Conservation (phyloP, 352 stramenopile genomes). For the Aphanomyces euteiches region DNA sequence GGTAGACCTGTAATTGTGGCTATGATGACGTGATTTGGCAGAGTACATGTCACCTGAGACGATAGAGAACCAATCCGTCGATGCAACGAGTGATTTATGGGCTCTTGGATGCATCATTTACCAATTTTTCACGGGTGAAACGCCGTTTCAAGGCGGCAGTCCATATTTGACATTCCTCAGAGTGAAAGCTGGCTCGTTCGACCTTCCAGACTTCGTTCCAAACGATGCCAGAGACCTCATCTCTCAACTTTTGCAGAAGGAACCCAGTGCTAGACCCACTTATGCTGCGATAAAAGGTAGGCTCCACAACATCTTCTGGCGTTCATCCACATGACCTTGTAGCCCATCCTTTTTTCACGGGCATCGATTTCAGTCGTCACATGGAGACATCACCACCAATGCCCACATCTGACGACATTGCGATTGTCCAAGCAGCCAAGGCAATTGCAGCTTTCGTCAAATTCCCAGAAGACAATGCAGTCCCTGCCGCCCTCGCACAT, state of each 20-base stretch:
- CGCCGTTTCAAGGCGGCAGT: slow-evolving; percentile 70
- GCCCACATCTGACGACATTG: slow-evolving; percentile 7
- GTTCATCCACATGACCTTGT: background rate
- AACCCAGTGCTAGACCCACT: slow-evolving; percentile 41
- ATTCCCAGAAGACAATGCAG: background rate
- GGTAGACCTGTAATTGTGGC: slow-evolving; percentile 19
- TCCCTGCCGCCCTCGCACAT: slow-evolving; percentile 6
- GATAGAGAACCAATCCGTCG: slow-evolving; percentile 74
- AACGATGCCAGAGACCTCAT: slow-evolving; percentile 62
- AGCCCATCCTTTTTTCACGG: slow-evolving; percentile 74
- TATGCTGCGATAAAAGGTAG: slow-evolving; percentile 56
- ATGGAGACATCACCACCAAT: slow-evolving; percentile 41
- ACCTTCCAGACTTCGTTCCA: slow-evolving; percentile 62
- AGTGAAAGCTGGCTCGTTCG: slow-evolving; percentile 55
- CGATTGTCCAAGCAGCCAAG: slow-evolving; percentile 7
- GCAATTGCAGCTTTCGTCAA: slow-evolving; percentile 12
- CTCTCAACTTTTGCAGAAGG: slow-evolving; percentile 45
- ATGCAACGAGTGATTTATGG: slow-evolving; percentile 63
- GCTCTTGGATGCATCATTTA: slow-evolving; percentile 73
- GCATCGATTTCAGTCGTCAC: slow-evolving; percentile 63
- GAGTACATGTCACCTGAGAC: slow-evolving; percentile 87
- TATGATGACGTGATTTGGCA: background rate
- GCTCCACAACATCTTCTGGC: too few species aligned
- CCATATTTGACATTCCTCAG: slow-evolving; percentile 78
- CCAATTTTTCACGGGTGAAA: slow-evolving; percentile 75